Percentiles rank a stretch among this genome's conserved stretches.
Conservation (phyloP, 2,329 filamentous ascomycete genomes). For the Ophiosphaerella herpotricha region DNA sequence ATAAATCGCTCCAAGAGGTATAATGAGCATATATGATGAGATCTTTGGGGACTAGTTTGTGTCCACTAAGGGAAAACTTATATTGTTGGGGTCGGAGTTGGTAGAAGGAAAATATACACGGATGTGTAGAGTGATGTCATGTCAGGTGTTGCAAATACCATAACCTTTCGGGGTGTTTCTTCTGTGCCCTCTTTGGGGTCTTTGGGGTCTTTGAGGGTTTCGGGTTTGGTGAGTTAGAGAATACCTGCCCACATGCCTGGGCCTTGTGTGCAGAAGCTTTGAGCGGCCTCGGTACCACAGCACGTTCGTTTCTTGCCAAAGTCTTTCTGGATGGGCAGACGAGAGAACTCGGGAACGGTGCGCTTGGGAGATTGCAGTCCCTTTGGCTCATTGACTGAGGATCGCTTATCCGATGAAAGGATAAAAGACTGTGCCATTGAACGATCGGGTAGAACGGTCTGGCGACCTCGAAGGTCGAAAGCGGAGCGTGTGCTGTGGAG, state of each 20-base stretch:
- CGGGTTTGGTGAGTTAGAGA: conserved; percentile 41
- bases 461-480: conserved; percentile 42
- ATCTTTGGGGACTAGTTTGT: too few relatives aligned
- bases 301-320: conserved; percentile 68
- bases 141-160: conserved; percentile 3
- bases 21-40: too few relatives aligned
- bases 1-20: too few relatives aligned
- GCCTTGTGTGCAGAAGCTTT: conserved; percentile 57
- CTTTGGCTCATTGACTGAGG: conserved; percentile 35
- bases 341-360: conserved; percentile 45
- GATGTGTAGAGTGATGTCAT: conserved; percentile 15
- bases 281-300: conserved; percentile 64
- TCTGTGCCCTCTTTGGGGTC: conserved; percentile 23
- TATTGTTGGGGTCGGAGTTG: conserved; percentile 13
- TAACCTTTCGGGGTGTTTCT: conserved; percentile 19
- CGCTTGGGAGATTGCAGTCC: conserved; percentile 47
- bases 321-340: conserved; percentile 52
- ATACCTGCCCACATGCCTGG: conserved; percentile 72
- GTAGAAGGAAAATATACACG: conserved; percentile 24
- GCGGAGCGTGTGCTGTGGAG: conserved; percentile 51
- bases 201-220: conserved; percentile 18
- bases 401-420: conserved; percentile 9
- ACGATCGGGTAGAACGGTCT: conserved; percentile 43
- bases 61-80: conserved; percentile 4
- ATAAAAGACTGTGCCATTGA: conserved; percentile 41